Evolutionary conservation across 2,329 filamentous ascomycete species (phyloP).

Genomic region (Fusarium sambucinum): DNA sequence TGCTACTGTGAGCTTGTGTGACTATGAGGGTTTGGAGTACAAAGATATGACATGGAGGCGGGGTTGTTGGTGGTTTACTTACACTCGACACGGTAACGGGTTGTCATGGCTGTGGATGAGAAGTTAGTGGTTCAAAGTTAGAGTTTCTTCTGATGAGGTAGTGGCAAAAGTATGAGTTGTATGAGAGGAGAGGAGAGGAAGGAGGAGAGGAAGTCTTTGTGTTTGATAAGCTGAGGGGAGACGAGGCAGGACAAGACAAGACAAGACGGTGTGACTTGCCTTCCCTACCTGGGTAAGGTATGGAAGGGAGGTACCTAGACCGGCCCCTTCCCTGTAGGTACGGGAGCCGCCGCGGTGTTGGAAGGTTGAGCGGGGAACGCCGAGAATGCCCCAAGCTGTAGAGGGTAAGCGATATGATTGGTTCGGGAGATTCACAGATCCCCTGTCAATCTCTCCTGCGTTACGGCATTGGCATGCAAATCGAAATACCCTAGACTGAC

Average conservation of each 20-base stretch:
- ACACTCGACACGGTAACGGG: conserved; percentile 78
- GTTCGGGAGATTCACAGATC: conserved; percentile 14
- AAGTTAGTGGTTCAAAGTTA: neutral
- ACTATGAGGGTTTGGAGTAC: conserved; percentile 8
- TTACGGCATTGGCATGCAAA: conserved; percentile 9
- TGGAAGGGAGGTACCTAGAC: conserved; percentile 5
- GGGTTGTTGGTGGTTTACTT: conserved; percentile 49
- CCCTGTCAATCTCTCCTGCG: conserved; percentile 33
- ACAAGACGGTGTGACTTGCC: conserved; percentile 38
- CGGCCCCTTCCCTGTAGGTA: conserved; percentile 12
- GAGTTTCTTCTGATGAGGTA: neutral
- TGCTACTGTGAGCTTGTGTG: conserved; percentile 40
- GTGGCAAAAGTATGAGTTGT: neutral
- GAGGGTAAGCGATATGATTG: conserved; percentile 26
- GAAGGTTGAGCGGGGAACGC: conserved; percentile 44
- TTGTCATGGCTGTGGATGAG: conserved; percentile 63
- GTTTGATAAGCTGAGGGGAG: conserved; percentile 28
- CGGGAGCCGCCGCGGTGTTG: conserved; percentile 43
- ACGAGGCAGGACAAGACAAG: conserved; percentile 7
- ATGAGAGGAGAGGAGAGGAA: neutral
- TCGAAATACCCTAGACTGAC: conserved; percentile 29
- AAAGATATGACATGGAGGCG: conserved; percentile 4
- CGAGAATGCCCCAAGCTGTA: conserved; percentile 39
- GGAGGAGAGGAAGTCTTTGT: conserved; percentile 12
- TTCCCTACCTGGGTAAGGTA: conserved; percentile 27